A percentile compares a stretch with the other conserved stretches of the same genome.
Evolutionary conservation across 805 yeast species (phyloP).

Genomic region (Candida peoriensis): DNA sequence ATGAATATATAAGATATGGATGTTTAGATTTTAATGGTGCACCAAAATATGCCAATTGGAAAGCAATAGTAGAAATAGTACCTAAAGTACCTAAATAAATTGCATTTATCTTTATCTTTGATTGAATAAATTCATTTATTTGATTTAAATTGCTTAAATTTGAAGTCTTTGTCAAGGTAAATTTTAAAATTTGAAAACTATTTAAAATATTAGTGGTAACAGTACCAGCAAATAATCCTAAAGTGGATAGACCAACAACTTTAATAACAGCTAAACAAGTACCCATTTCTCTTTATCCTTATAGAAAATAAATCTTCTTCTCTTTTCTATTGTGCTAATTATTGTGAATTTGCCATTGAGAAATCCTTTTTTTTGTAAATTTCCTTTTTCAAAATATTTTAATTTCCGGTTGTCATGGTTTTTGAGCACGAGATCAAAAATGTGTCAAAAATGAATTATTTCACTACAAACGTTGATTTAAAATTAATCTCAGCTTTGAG

Average conservation of each 20-base stretch:
- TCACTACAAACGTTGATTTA: too few species aligned
- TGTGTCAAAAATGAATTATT: too few species aligned
- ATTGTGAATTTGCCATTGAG: too few species aligned
- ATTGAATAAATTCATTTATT: conserved; percentile 17
- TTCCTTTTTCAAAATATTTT: neutral
- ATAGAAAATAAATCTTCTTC: neutral
- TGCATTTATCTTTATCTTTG: conserved; percentile 20
- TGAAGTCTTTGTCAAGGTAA: conserved; percentile 28
- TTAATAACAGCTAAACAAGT: conserved; percentile 54
- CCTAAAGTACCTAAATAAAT: conserved; percentile 34
- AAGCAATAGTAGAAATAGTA: conserved; percentile 43
- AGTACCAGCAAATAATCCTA: conserved; percentile 60
- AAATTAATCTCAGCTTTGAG: conserved; percentile 12
- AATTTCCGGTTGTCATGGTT: neutral
- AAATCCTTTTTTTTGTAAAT: neutral
- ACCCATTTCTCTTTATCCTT: conserved; percentile 47
- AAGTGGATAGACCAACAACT: conserved; percentile 57
- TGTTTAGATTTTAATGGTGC: conserved; percentile 57
- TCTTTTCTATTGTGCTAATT: neutral
- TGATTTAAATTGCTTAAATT: conserved; percentile 24
- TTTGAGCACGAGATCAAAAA: neutral
- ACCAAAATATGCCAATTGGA: conserved; percentile 48
- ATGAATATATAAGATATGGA: conserved; percentile 61
- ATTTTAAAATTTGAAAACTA: conserved; percentile 18
- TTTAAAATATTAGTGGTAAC: conserved; percentile 31